Evolutionary conservation across 768 basidiomycete species (phyloP), one percentile per base, ranked within the genome.

Genomic region (Rhizopogon roseolus): DNA sequence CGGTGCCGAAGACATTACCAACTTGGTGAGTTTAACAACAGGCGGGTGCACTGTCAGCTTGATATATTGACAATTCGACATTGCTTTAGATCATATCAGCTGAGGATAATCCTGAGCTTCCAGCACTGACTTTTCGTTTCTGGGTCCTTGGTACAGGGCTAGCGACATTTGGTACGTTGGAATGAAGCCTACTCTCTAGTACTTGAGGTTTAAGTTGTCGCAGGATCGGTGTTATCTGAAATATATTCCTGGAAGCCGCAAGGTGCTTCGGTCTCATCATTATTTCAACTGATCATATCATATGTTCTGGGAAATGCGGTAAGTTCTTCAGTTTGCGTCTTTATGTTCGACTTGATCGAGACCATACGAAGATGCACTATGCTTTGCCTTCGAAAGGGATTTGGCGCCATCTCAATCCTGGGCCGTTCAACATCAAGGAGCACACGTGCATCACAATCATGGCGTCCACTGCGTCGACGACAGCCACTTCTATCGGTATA

Each of bases 391-490:
- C 50, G 8, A 52, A 22, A 8, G 54, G 57, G 3, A 25, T 60
- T 56, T 84, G 79, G 78, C 65, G 76, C n/a, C 82, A 79, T 62
- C 65, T 84, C 49, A 84, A 84, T 61, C 83, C 82, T 4, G 81
- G 82, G 0, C 80, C 80, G 19, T 85, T 85, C 71, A 85, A 83
- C 73, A 72, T 66, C 64, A 80, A 80, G 62, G 83, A 85, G 59
- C 82, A 85, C 59, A 81, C 82, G 7, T 77, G 77, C 14, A 84
- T 85, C 48, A 81, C 81, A 3, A 81, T 84, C 37, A 81, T 85
- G 64, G 67, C 82, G 1, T 77, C 80, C 17, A 84, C 83, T 0
- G 83, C 83, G 2, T 78, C 81, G 1, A 73, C 75, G 2, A 81
- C 81, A 1, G 81, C 83, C 0, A 68, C 80, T 10, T 81, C 81